Conservation (phyloP, 1,139 yeast genomes). For the Pichiaceae sp. region DNA sequence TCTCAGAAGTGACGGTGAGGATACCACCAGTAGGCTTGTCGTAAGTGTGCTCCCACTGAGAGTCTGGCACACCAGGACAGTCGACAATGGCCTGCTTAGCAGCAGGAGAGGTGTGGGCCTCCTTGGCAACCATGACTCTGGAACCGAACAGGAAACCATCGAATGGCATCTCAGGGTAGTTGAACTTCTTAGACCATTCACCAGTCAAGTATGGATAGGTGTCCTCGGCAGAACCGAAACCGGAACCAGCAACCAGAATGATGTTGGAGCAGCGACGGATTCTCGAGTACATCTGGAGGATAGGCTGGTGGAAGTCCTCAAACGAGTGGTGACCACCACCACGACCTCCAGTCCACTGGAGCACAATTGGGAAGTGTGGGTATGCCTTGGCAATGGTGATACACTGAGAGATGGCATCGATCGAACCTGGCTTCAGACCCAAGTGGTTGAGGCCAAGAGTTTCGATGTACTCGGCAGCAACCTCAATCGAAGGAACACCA, state of each 20-base stretch:
- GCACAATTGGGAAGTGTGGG: conserved; percentile 90
- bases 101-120: conserved; percentile 86
- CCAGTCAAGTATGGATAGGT: conserved; percentile 97
- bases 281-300: conserved; percentile 89
- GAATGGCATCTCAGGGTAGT: conserved; percentile 97
- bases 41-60: conserved; percentile 89
- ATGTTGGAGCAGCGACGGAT: conserved; percentile 89
- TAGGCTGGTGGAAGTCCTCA: conserved; percentile 98
- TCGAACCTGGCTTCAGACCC: conserved; percentile 96
- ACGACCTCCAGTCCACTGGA: conserved; percentile 99
- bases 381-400: conserved; percentile 90
- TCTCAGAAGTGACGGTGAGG: conserved; percentile 91
- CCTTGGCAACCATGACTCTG: conserved; percentile 95
- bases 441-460: conserved; percentile 88
- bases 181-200: conserved; percentile 78
- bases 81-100: conserved; percentile 89
- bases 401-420: conserved; percentile 83
- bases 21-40: conserved; percentile 96
- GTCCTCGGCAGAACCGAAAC: conserved; percentile 94
- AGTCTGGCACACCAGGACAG: conserved; percentile 84
- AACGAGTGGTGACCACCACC: conserved; percentile 99
- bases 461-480: conserved; percentile 91
- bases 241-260: conserved; percentile 92
- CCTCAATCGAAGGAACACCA: conserved; percentile 97
- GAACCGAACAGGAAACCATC: conserved; percentile 97